Evolutionary conservation across 2,329 filamentous ascomycete species (phyloP), one percentile per base, ranked within the genome.

Genomic region (Aaosphaeria pasadenensis): DNA sequence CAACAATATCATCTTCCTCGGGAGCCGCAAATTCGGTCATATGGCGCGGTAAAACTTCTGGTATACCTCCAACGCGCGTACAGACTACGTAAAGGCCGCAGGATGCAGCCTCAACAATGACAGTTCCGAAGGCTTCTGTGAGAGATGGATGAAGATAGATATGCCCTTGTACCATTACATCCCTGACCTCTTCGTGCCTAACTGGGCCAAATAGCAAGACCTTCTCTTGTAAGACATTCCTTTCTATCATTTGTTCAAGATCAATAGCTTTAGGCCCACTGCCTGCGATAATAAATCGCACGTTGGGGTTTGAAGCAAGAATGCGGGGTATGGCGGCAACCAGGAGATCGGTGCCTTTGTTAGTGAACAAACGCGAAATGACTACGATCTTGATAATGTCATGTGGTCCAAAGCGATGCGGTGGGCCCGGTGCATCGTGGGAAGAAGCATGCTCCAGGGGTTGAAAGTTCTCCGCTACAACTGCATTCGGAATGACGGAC

Each of bases 11-110:
- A 66, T 97, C 91, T 67, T 97, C 94, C 63, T 99, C 94, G 0
- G 94, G 94, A 59, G 94, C 92, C 24, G 95, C 92, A 66, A 97
- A 99, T 0, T 91, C 89, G 0, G 94, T 97, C 94, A 99, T 99
- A 69, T 97, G 91, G 6, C 86, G 86, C 0, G 94, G 94, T 3
- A 99, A 79, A 1, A 99, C 95, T 70, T 99, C 94, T 3, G 94
- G 94, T 50, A 99, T 97, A 32, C 94, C 94, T 43, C 94, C 94
- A 5, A 99, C 94, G 49, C 92, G 89, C 1, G 94, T 99, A 63
- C 91, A 96, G 1, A 99, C 95, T 4, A 99, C 91, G 63, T 97
- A 97, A 1, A 99, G 75, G 1, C 95, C 95, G 64, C 94, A 99
- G 56, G 88, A 94, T 30, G 94, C 94, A 5, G 94, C 94, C 72